Conservation (phyloP, 2,329 filamentous ascomycete species). For the Cladosporium sp. region DNA sequence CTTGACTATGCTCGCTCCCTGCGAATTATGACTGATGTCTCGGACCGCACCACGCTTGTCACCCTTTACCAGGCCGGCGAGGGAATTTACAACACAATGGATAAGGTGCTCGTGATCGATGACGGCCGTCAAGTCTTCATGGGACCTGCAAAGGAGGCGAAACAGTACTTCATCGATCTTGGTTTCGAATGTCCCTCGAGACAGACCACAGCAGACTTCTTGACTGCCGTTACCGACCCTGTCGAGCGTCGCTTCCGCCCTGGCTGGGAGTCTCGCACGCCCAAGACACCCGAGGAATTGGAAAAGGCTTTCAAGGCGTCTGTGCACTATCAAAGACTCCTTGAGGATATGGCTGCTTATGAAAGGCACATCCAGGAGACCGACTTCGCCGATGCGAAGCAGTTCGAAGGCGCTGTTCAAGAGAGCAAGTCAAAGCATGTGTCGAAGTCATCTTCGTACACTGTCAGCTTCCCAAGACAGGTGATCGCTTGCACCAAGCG, state of each 20-base stretch:
- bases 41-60: slow-evolving; percentile 65
- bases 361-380: slow-evolving; percentile 55
- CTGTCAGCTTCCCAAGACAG: slow-evolving; percentile 68
- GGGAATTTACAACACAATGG: slow-evolving; percentile 68
- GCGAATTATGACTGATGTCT: slow-evolving; percentile 75
- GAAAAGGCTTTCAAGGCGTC: slow-evolving; percentile 64
- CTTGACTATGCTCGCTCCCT: slow-evolving; percentile 73
- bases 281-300: slow-evolving; percentile 66
- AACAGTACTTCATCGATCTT: slow-evolving; percentile 62
- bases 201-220: slow-evolving; percentile 72
- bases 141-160: slow-evolving; percentile 58
- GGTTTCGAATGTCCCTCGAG: slow-evolving; percentile 58
- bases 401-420: slow-evolving; percentile 60
- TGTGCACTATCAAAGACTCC: slow-evolving; percentile 55
- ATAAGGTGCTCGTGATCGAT: slow-evolving; percentile 77
- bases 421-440: slow-evolving; percentile 63
- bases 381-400: slow-evolving; percentile 56
- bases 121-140: slow-evolving; percentile 66
- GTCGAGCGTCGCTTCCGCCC: slow-evolving; percentile 64
- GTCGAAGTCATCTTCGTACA: slow-evolving; percentile 70
- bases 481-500: slow-evolving; percentile 65
- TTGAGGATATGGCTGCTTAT: slow-evolving; percentile 59
- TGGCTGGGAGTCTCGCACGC: slow-evolving; percentile 62
- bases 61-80: slow-evolving; percentile 70
- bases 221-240: slow-evolving; percentile 71